These are phyloP conservation scores for Carallia pectinifolia DNA, from an alignment of 345 rosid species.

Conservation along the genomic window DNA sequence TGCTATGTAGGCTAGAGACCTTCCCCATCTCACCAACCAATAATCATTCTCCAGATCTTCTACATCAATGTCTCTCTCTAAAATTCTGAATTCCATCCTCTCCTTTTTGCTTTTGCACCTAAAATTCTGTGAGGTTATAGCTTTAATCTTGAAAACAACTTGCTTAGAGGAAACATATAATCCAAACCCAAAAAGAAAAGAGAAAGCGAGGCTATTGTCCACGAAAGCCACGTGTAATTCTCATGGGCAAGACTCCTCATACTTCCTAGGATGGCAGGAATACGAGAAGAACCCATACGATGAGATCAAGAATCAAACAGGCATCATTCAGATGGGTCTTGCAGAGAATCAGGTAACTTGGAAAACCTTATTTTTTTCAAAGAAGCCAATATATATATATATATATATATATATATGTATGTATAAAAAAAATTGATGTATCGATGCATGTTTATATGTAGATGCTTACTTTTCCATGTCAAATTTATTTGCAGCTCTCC, in stretches of 20 bases:
- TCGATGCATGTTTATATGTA: background rate
- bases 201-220: conserved; percentile 53
- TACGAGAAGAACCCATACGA: conserved; percentile 80
- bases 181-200: background rate
- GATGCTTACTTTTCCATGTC: background rate
- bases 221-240: conserved; percentile 60
- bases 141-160: background rate
- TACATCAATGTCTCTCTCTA: background rate
- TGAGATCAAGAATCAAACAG: conserved; percentile 54
- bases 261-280: conserved; percentile 79
- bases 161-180: background rate
- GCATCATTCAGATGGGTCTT: conserved; percentile 84
- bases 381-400: too few species aligned
- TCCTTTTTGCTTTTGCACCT: background rate
- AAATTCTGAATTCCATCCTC: background rate
- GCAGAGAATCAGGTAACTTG: conserved; percentile 74
- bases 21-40: conserved; percentile 22
- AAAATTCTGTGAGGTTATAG: background rate
- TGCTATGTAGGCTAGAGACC: conserved; percentile 4
- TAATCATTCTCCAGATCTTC: background rate
- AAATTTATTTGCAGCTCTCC: conserved; percentile 45
- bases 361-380: too few species aligned
- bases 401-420: too few species aligned
- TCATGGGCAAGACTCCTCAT: conserved; percentile 82
- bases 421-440: too few species aligned